Percentiles rank a stretch among this genome's conserved stretches.
phyloP scores from a whole-genome alignment of 257 asterid species.

The Ocimum tenuiflorum region DNA sequence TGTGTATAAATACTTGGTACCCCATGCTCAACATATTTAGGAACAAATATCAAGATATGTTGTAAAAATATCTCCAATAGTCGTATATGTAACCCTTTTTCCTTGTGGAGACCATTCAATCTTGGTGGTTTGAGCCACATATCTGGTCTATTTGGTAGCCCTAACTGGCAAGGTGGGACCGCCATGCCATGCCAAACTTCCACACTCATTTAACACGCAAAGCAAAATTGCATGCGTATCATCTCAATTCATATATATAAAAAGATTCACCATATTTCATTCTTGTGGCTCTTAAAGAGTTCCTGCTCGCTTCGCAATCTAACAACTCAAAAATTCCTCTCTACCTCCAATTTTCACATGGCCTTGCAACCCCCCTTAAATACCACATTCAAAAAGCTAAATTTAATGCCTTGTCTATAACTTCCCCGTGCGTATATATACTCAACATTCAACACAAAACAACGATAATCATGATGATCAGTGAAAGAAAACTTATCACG shows the following conservation, averaged over 20 bases:
- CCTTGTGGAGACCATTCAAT: not conserved
- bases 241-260: not conserved
- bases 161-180: no score
- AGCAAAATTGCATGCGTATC: no score
- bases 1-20: no score
- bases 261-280: not conserved
- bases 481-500: conserved; percentile 23
- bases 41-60: not conserved
- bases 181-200: conserved; percentile 15
- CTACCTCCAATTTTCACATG: conserved; percentile 9
- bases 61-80: no score
- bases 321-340: conserved; percentile 5
- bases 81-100: no score
- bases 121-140: conserved; percentile 14
- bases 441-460: conserved; percentile 5
- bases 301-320: conserved; percentile 6
- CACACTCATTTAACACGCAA: conserved; percentile 7
- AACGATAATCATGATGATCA: conserved; percentile 20
- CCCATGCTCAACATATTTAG: no score
- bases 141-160: conserved; percentile 17
- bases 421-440: no score
- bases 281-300: conserved; percentile 16
- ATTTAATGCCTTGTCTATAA: conserved; percentile 14
- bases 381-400: not conserved
- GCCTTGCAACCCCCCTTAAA: conserved; percentile 6